phyloP scores from a whole-genome alignment of 768 basidiomycete genomes.

The Boletus tomentosulus region DNA sequence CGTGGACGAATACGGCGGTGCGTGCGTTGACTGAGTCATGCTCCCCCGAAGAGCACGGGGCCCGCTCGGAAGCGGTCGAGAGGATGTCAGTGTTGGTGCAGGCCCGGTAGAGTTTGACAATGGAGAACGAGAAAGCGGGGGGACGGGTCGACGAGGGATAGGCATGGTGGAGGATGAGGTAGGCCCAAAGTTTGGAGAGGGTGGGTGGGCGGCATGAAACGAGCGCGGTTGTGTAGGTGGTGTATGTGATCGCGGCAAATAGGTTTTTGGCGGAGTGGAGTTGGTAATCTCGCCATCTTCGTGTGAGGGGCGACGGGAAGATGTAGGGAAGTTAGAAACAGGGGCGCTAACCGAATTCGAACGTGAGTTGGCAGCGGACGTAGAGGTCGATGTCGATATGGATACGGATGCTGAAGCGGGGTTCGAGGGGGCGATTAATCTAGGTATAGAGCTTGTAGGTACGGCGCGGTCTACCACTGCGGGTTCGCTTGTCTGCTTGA shows the following conservation, averaged over 20 bases:
- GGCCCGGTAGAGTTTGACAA: constrained; percentile 20
- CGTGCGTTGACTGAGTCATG: constrained; percentile 20
- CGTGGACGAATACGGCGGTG: constrained; percentile 13
- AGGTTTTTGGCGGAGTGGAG: constrained; percentile 33
- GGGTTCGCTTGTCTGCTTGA: constrained; percentile 17
- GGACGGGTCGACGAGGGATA: constrained; percentile 28
- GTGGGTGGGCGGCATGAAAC: constrained; percentile 30
- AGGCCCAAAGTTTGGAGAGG: constrained; percentile 24
- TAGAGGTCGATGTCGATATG: constrained; percentile 22
- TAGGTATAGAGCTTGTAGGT: neutral
- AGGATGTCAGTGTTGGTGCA: constrained; percentile 19
- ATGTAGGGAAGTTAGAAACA: neutral
- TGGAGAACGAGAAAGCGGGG: constrained; percentile 30
- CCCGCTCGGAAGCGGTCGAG: constrained; percentile 37
- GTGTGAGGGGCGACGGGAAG: constrained; percentile 35
- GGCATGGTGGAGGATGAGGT: constrained; percentile 19
- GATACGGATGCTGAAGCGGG: constrained; percentile 13
- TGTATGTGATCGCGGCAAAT: constrained; percentile 38
- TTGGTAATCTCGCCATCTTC: constrained; percentile 53
- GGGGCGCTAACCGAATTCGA: constrained; percentile 23
- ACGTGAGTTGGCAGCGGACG: constrained; percentile 21
- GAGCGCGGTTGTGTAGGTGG: constrained; percentile 49
- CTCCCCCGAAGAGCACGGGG: constrained; percentile 37
- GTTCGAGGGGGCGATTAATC: neutral
- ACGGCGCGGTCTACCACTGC: constrained; percentile 1